Conservation (phyloP, 306 rosid genomes). For the Abrus pulchellus region DNA sequence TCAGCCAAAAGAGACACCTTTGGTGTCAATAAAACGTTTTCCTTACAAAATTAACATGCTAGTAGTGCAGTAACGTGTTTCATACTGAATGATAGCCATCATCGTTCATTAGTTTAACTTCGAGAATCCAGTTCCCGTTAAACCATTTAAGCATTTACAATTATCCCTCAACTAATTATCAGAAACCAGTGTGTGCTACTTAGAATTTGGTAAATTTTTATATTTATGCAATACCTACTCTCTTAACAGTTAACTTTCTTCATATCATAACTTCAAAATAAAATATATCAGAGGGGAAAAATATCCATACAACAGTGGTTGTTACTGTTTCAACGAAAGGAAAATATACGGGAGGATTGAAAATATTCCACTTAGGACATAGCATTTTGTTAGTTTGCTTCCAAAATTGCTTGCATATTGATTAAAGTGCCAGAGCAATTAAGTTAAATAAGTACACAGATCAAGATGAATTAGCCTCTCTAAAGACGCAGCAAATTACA, state of each 20-base stretch:
- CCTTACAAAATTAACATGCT: conserved; percentile 4
- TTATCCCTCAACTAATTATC: neutral
- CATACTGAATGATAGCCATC: neutral
- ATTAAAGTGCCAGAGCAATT: conserved; percentile 15
- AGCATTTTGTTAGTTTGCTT: conserved; percentile 12
- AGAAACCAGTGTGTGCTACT: too few species aligned
- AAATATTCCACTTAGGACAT: neutral
- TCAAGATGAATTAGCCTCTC: conserved; percentile 38
- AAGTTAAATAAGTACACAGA: conserved; percentile 16
- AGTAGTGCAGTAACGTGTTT: neutral
- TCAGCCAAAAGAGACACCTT: too few species aligned
- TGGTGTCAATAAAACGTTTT: neutral
- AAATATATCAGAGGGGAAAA: too few species aligned
- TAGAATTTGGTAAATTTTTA: too few species aligned
- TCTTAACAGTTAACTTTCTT: too few species aligned
- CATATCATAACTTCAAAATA: too few species aligned
- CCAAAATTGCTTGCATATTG: conserved; percentile 46
- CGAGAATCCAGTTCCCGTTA: conserved; percentile 16
- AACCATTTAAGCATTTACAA: conserved; percentile 22
- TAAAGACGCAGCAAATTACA: conserved; percentile 24
- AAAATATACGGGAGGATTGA: too few species aligned
- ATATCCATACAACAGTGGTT: too few species aligned
- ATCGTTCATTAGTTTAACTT: conserved; percentile 9
- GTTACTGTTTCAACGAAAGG: too few species aligned
- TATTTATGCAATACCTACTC: too few species aligned